phyloP scores from a whole-genome alignment of 176 grass and related monocot genomes.

The Oryza nivara region DNA sequence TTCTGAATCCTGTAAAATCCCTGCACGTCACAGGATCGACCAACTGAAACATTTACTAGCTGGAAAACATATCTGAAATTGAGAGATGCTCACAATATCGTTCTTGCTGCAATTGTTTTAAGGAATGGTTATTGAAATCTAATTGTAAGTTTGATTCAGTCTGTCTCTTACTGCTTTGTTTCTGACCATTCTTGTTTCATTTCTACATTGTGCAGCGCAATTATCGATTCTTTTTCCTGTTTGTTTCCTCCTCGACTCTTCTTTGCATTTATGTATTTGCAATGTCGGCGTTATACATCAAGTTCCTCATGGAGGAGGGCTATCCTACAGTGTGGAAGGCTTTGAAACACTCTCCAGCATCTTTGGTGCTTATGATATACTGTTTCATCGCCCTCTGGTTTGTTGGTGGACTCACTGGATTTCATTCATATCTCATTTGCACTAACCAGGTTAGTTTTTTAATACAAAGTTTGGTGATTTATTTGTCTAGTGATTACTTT shows the following conservation, averaged over 20 bases:
- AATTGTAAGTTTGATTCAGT: constrained; percentile 18
- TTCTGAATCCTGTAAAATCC: constrained; percentile 17
- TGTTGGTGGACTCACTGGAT: constrained; percentile 96
- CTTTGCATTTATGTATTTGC: constrained; percentile 97
- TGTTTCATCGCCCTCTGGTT: constrained; percentile 96
- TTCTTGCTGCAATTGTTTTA: constrained; percentile 23
- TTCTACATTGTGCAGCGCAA: constrained; percentile 76
- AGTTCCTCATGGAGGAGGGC: constrained; percentile 79
- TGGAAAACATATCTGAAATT: constrained; percentile 3
- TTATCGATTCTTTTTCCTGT: constrained; percentile 95
- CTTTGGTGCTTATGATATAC: constrained; percentile 86
- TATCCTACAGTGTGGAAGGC: constrained; percentile 99
- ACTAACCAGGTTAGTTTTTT: constrained; percentile 79
- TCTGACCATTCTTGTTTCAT: constrained; percentile 39
- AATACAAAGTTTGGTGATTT: neutral
- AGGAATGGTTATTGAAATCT: constrained; percentile 17
- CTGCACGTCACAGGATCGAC: neutral
- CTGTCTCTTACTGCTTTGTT: neutral
- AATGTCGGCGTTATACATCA: constrained; percentile 92
- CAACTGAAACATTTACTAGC: neutral
- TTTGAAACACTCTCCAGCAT: constrained; percentile 83
- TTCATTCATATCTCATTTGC: constrained; percentile 93
- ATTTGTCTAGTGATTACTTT: constrained; percentile 6
- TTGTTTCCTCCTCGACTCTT: constrained; percentile 90
- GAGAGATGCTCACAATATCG: neutral